phyloP scores from a whole-genome alignment of 257 asterid genomes.

The Anisodus acutangulus region DNA sequence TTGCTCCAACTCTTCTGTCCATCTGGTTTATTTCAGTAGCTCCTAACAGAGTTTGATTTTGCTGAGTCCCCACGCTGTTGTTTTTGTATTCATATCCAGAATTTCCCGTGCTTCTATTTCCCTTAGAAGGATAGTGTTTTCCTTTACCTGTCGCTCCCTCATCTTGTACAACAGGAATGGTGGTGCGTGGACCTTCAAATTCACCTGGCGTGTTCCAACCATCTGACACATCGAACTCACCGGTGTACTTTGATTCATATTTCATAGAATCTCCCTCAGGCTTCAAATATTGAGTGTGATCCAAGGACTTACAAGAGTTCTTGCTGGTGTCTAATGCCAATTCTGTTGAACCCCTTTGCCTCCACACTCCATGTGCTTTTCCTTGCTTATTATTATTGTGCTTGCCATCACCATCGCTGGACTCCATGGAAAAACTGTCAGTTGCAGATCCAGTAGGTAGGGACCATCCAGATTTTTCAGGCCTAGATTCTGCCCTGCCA shows the following conservation, averaged over 20 bases:
- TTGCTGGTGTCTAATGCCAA: slow-evolving; percentile 47
- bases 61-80: slow-evolving; percentile 50
- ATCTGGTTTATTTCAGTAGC: slow-evolving; percentile 46
- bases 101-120: slow-evolving; percentile 51
- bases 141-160: slow-evolving; percentile 65
- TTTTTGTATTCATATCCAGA: slow-evolving; percentile 43
- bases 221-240: slow-evolving; percentile 35
- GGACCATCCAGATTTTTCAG: slow-evolving; percentile 39
- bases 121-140: slow-evolving; percentile 53
- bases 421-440: slow-evolving; percentile 42
- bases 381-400: slow-evolving; percentile 52
- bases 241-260: slow-evolving; percentile 41
- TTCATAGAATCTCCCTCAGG: slow-evolving; percentile 40
- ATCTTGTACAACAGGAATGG: slow-evolving; percentile 52
- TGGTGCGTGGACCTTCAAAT: slow-evolving; percentile 39
- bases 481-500: slow-evolving; percentile 44
- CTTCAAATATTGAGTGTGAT: slow-evolving; percentile 41
- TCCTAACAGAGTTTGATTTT: slow-evolving; percentile 41
- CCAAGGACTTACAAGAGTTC: slow-evolving; percentile 40
- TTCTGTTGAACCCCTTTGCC: slow-evolving; percentile 57
- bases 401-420: slow-evolving; percentile 50
- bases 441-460: slow-evolving; percentile 42
- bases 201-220: slow-evolving; percentile 34
- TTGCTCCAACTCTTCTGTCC: slow-evolving; percentile 47
- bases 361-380: slow-evolving; percentile 68